Base-by-base conservation (phyloP, 2,329 filamentous ascomycete species). In the Myotisia sp. region DNA sequence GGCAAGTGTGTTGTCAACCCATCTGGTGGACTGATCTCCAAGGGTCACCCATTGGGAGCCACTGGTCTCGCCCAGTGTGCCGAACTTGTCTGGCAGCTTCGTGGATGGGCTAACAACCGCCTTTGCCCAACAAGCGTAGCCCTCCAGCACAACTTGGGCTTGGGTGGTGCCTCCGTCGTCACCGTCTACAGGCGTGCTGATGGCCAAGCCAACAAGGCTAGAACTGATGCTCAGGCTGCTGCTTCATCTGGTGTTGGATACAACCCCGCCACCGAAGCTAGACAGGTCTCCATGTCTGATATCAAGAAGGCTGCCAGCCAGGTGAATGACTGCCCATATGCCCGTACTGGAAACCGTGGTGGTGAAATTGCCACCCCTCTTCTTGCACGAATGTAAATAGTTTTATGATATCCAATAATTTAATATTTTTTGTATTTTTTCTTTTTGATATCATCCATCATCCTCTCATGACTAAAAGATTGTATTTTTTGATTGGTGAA, bases 1-100 rank as follows among this genome's bases (percentile, higher is more conserved):
- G 71, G 81, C 29, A 74, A 67, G 44, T 66, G 82, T 54, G 71
- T 95, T 42, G 73, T 95, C 56, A 95, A 95, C 60, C 87, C 87
- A 1, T 92, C 83, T 0, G 90, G 87, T 27, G 90, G 90, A 1
- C 71, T 95, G 37, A 95, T 95, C 50, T 90, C 81, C 42, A 95
- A 95, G 65, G 90, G 87, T 26, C 87, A 95, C 56, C 87, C 90
- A 0, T 74, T 95, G 3, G 87, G 87, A 20, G 87, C 87, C 0
- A 92, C 84, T 0, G 87, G 90, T n/a, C 70, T 95, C 34, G 90
- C 87, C 8, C 87, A 95, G 62, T 94, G 86, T 53, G 83, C 87
- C 4, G 87, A 95, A 63, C 66, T 95, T 8, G 81, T 92, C 19
- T 95, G 87, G 87, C 87, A 95, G 52, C 67, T 95, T 47, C 74